Evolutionary conservation across 139 green algal species (phyloP), one percentile per base, ranked within the genome.

Genomic region (Medakamo hakoo): DNA sequence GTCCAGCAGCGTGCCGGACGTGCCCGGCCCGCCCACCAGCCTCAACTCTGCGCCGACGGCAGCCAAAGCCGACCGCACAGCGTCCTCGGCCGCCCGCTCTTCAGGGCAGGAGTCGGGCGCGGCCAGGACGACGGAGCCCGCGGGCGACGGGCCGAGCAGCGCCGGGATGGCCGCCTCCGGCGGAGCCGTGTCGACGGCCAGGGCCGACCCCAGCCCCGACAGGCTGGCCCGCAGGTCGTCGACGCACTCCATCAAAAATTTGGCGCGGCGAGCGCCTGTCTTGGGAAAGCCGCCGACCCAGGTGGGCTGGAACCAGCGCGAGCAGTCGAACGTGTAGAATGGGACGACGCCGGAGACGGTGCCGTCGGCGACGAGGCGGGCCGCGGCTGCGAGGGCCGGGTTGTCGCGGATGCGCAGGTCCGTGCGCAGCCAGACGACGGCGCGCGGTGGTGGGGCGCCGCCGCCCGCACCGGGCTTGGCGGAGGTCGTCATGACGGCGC

Each of bases 301-400:
- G 4, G 57, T 23, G 14, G 48, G 63, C 67, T 91, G 94, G 60
- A 76, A 73, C 4, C 84, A 73, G 0, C 86, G n/a, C n/a, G n/a
- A n/a, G n/a, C n/a, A 83, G 74, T 98, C 92, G 70, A 96, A 96
- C 69, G 75, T 83, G 79, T 90, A 98, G 27, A 97, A 57, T 18
- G 91, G 91, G 28, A 97, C 61, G 9, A 97, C 40, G 40, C 9
- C 16, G 40, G 40, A 52, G 40, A 52, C 16, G 40, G 40, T 52
- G 40, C 40, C 40, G 40, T 52, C 40, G 16, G 40, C 40, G 9
- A 52, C 40, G 16, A 52, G 40, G 40, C 40, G 40, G 9, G 40
- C 40, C 9, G 40, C 40, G 9, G 40, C 40, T 9, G 9, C 16
- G 9, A 52, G 40, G 9, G 40, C 40, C 40, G 40, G 9, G 40